Evolutionary conservation across 2,329 filamentous ascomycete genomes (phyloP).

Genomic region (Penicillium sp.): DNA sequence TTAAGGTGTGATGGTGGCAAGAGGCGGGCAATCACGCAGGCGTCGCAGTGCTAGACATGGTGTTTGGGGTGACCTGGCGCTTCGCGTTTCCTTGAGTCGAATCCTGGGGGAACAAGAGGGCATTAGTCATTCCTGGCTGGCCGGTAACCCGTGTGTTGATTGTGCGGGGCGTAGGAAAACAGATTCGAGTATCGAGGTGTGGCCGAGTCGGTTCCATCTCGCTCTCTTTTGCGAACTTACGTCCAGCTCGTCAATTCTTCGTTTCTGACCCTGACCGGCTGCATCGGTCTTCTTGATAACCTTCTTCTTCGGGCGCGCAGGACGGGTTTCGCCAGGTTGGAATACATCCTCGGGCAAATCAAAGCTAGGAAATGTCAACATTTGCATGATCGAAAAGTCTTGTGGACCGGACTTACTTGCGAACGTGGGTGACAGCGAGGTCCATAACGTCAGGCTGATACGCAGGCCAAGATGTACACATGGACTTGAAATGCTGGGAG

Average conservation of each 20-base stretch:
- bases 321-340: constrained; percentile 69
- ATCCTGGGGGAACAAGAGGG: constrained; percentile 27
- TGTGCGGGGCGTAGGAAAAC: constrained; percentile 15
- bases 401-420: constrained; percentile 63
- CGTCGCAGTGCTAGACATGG: constrained; percentile 28
- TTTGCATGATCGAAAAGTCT: not conserved
- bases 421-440: constrained; percentile 76
- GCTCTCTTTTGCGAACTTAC: constrained; percentile 39
- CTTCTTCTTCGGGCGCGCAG: constrained; percentile 58
- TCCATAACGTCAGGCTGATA: constrained; percentile 75
- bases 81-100: constrained; percentile 32
- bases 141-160: constrained; percentile 18
- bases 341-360: constrained; percentile 91
- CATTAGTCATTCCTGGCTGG: constrained; percentile 33
- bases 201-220: constrained; percentile 22
- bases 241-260: constrained; percentile 42
- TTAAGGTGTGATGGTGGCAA: constrained; percentile 2
- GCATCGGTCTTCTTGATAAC: constrained; percentile 38
- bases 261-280: constrained; percentile 39
- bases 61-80: constrained; percentile 34
- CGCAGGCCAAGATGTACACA: constrained; percentile 72
- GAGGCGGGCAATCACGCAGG: constrained; percentile 30
- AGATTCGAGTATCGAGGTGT: constrained; percentile 23
- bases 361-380: constrained; percentile 56
- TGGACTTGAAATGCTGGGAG: constrained; percentile 81